Conservation (phyloP, 169 alveolate genomes). For the Ichthyophthirius multifiliis region DNA sequence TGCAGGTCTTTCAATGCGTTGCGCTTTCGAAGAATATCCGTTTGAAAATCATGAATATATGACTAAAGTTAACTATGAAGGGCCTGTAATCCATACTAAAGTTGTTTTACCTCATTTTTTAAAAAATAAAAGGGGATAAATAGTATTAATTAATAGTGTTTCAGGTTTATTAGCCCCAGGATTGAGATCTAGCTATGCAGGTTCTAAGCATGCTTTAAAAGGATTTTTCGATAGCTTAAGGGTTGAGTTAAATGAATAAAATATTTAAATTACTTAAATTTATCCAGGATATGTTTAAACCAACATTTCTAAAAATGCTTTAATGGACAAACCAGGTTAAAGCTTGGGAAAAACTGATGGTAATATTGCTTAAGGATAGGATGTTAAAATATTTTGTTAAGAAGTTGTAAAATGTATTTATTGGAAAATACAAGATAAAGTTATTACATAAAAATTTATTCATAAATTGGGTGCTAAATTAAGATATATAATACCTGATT, state of each 20-base stretch:
- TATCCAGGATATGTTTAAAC: conserved; percentile 17
- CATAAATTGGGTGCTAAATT: neutral
- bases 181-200: conserved; percentile 4
- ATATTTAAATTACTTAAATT: neutral
- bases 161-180: conserved; percentile 1
- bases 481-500: neutral
- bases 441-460: neutral
- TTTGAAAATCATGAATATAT: conserved; percentile 4
- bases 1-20: neutral
- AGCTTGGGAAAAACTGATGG: conserved; percentile 12
- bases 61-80: conserved; percentile 1
- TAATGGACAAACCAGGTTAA: neutral
- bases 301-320: conserved; percentile 1
- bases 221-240: conserved; percentile 11
- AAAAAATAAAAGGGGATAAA: neutral
- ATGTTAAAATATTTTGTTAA: neutral
- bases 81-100: conserved; percentile 10
- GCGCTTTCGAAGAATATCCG: neutral
- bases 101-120: neutral
- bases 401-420: neutral
- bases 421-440: neutral
- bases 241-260: neutral
- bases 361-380: neutral
- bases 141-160: neutral
- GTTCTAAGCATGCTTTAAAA: conserved; percentile 7